Base-by-base conservation (phyloP, 108 stramenopile species). In the Aurantiochytrium sp. region DNA sequence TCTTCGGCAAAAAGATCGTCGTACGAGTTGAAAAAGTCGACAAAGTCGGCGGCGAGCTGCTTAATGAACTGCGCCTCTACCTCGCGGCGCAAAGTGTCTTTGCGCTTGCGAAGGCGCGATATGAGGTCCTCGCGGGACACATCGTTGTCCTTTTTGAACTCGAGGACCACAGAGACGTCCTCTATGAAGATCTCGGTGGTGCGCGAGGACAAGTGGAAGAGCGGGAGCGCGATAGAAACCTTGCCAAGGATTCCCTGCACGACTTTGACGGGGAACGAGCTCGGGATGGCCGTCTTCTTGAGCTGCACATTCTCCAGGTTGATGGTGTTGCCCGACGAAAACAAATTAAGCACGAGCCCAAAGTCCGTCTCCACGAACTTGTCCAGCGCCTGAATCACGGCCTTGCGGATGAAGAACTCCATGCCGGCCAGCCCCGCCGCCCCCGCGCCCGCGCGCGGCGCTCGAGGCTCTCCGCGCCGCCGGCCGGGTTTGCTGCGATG, bases 121-220 rank as follows among this genome's bases (percentile, higher is more conserved):
- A 83, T 51, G 16, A 83, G 73, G 51, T 83, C 49, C 73, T 83
- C 73, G 49, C 73, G 73, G 10, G 73, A 53, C n/a, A 83, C 73
- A n/a, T 83, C 73, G 44, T 47, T 83, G 73, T 83, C 73, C 28
- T 83, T 44, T n/a, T 83, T 83, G 49, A 83, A 51, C 73, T 83
- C 73, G 21, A 83, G 51, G 12, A 83, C 73, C 10, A 83, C 51
- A 6, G 73, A 83, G 18, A 83, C 51, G 51, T 83, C 73, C n/a
- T 83, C 73, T 5, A 83, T 53, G 51, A 25, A 83, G 49, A 83
- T 53, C 2, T 53, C 51, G 21, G 51, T 53, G 1, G 6, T 47
- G 16, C 51, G 44, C 28, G 44, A 10, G 18, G 73, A 53, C 10
- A 83, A n/a, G n/a, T 83, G 44, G 28, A 83, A 83, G 49, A 83